Percentiles rank a stretch among this genome's conserved stretches.
Evolutionary conservation across 352 stramenopile species (phyloP).

Genomic region (Thalassiosira exigua): DNA sequence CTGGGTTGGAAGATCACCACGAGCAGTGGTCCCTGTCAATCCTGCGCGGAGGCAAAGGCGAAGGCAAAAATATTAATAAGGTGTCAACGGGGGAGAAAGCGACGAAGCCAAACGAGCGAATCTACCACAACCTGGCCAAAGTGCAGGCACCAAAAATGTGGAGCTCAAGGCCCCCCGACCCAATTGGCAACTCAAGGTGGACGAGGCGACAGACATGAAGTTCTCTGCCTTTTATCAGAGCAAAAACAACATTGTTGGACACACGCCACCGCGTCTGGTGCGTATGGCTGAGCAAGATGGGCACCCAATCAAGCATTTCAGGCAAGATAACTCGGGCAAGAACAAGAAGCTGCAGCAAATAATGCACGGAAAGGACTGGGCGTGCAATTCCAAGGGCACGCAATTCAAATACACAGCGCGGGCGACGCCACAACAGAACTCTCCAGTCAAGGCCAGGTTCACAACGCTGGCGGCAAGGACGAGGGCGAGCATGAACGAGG

Average conservation of each 20-base stretch:
- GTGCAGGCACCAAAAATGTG: not conserved
- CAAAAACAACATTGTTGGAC: conserved; percentile 42
- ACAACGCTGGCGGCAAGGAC: conserved; percentile 11
- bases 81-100: conserved; percentile 1
- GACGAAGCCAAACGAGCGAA: conserved; percentile 5
- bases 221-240: conserved; percentile 19
- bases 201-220: conserved; percentile 34
- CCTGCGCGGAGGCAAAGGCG: too few species aligned
- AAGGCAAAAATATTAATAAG: too few species aligned
- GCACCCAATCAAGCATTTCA: conserved; percentile 21
- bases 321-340: conserved; percentile 46
- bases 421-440: conserved; percentile 52
- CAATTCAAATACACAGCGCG: conserved; percentile 38
- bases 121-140: conserved; percentile 21
- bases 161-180: not conserved
- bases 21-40: too few species aligned
- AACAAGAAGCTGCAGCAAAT: conserved; percentile 17
- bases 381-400: conserved; percentile 12
- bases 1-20: too few species aligned
- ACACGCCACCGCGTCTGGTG: too few species aligned
- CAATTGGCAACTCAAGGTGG: conserved; percentile 38
- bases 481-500: conserved; percentile 28
- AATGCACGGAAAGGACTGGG: conserved; percentile 14
- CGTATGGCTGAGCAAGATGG: conserved; percentile 15
- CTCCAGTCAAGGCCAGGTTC: conserved; percentile 34